Percentiles rank a stretch among this genome's conserved stretches.
Evolutionary conservation across 1,284 basidiomycete genomes (phyloP).

Genomic region (Gomphus bonarii): DNA sequence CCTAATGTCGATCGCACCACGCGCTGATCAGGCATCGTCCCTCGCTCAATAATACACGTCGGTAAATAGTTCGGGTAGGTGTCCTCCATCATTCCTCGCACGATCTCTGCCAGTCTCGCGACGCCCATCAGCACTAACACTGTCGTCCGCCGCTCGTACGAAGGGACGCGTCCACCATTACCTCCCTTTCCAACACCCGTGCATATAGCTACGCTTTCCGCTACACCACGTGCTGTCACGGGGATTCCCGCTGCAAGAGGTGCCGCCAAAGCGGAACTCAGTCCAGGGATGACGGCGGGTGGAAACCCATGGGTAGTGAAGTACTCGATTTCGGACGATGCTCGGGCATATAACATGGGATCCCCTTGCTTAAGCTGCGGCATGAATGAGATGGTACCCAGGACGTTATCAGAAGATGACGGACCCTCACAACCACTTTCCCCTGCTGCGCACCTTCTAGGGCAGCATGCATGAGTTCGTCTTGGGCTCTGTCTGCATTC

Average conservation of each 20-base stretch:
- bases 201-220: conserved; percentile 82
- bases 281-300: conserved; percentile 79
- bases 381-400: conserved; percentile 1
- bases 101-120: conserved; percentile 67
- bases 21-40: conserved; percentile 86
- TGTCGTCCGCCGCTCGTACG: conserved; percentile 76
- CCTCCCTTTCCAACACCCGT: conserved; percentile 90
- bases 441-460: conserved; percentile 73
- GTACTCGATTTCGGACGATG: conserved; percentile 89
- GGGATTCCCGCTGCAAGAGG: conserved; percentile 87
- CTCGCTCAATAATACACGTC: conserved; percentile 90
- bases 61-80: conserved; percentile 73
- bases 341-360: conserved; percentile 89
- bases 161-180: conserved; percentile 75
- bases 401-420: conserved; percentile 19
- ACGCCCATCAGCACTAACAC: conserved; percentile 92
- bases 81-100: conserved; percentile 45
- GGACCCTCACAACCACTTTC: conserved; percentile 76
- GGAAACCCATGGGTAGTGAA: conserved; percentile 82
- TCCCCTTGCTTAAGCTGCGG: conserved; percentile 91
- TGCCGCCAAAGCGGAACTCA: conserved; percentile 81
- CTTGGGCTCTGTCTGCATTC: conserved; percentile 90
- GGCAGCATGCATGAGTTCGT: conserved; percentile 88
- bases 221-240: conserved; percentile 90
- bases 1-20: conserved; percentile 74